Conservation (phyloP, 441 rosid species). For the Bruguiera hainesii region DNA sequence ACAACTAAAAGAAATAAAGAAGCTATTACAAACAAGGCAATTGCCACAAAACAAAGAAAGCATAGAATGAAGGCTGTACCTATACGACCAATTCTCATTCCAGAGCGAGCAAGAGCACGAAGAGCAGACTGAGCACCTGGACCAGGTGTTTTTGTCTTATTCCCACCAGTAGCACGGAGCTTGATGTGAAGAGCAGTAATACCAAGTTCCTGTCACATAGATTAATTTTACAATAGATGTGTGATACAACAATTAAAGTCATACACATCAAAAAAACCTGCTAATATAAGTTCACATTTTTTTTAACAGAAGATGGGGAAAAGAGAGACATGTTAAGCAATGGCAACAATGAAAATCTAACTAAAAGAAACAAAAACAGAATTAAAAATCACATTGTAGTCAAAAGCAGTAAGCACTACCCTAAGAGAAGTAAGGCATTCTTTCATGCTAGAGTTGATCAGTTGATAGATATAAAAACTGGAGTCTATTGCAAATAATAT, state of each 20-base stretch:
- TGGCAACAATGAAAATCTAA: too few relatives aligned
- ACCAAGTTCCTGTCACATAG: conserved; percentile 64
- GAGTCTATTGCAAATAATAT: too few relatives aligned
- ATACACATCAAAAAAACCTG: neutral
- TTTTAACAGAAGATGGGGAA: too few relatives aligned
- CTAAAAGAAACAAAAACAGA: too few relatives aligned
- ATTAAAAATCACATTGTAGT: too few relatives aligned
- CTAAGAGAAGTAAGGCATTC: too few relatives aligned
- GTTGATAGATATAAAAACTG: too few relatives aligned
- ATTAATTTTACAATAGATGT: neutral
- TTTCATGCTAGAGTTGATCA: too few relatives aligned
- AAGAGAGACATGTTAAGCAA: too few relatives aligned
- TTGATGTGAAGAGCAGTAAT: conserved; percentile 79
- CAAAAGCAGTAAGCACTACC: too few relatives aligned
- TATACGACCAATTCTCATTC: conserved; percentile 87
- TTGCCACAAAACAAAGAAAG: neutral
- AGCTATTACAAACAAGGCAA: neutral
- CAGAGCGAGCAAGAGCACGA: conserved; percentile 85
- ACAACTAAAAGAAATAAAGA: neutral
- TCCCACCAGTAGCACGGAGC: conserved; percentile 90
- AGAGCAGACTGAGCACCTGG: conserved; percentile 93
- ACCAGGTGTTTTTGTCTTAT: conserved; percentile 90
- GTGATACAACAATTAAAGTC: neutral
- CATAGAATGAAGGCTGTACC: conserved; percentile 29
- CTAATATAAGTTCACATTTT: too few relatives aligned